These are phyloP conservation scores for Diaporthe sp. DNA, from an alignment of 2,329 filamentous ascomycete species.

Conservation along the genomic window DNA sequence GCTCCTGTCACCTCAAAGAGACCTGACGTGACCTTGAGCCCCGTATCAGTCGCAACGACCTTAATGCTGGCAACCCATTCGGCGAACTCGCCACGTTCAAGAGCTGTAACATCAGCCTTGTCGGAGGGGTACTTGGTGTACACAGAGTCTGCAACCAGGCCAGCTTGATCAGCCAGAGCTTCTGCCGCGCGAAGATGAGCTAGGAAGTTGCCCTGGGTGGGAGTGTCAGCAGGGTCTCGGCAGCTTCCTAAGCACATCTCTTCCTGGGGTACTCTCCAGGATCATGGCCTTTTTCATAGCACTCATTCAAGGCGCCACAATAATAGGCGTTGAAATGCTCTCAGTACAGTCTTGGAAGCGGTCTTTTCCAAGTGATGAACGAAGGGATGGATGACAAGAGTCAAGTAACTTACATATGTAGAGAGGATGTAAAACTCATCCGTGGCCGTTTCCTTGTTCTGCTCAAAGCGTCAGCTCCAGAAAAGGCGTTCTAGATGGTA, in stretches of 20 bases:
- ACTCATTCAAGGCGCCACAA: not conserved
- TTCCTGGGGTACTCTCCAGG: not conserved
- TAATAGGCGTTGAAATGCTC: not conserved
- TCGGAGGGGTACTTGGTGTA: conserved; percentile 55
- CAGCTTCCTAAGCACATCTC: not conserved
- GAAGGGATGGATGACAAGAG: not conserved
- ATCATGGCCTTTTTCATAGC: not conserved
- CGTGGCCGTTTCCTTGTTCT: conserved; percentile 64
- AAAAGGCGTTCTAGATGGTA: fast-evolving
- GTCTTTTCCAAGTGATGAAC: too few species aligned
- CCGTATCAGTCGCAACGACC: conserved; percentile 70
- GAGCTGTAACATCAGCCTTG: conserved; percentile 57
- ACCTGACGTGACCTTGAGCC: conserved; percentile 66
- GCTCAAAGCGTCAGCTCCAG: not conserved
- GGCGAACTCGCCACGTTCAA: conserved; percentile 67
- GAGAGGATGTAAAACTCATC: conserved; percentile 75
- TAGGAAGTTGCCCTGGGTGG: conserved; percentile 60
- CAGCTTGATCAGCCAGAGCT: conserved; percentile 67
- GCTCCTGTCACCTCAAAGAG: conserved; percentile 74
- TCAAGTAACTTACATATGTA: conserved; percentile 56
- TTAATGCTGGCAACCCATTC: conserved; percentile 73
- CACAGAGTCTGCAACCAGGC: conserved; percentile 56
- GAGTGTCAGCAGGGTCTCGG: not conserved
- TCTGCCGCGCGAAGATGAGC: conserved; percentile 71
- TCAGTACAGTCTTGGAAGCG: not conserved